Evolutionary conservation across 164 flowering plant genomes (phyloP).

Genomic region (Vitis rupestris): DNA sequence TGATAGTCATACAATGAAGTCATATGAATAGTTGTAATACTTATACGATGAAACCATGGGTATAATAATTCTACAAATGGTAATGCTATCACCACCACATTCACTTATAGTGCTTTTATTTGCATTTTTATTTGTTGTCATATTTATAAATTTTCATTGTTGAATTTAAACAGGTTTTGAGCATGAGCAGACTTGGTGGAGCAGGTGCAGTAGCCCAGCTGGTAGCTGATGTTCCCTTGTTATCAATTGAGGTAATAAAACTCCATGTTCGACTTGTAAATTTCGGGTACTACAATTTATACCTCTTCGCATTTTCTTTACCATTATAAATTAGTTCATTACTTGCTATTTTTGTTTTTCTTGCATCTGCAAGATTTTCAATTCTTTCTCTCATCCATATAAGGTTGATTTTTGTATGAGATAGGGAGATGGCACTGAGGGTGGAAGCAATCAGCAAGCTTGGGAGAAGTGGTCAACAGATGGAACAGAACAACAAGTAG

Average conservation of each 20-base stretch:
- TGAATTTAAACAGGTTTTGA: slow-evolving; percentile 36
- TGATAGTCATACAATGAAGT: too few species aligned
- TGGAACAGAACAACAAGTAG: slow-evolving; percentile 75
- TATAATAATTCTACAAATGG: too few species aligned
- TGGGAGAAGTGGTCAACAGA: slow-evolving; percentile 88
- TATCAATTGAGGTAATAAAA: slow-evolving; percentile 39
- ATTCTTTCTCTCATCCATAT: too few species aligned
- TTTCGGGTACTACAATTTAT: not conserved
- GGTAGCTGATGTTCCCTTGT: slow-evolving; percentile 47
- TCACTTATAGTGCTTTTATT: not conserved
- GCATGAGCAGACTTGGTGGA: slow-evolving; percentile 60
- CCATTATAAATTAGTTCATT: not conserved
- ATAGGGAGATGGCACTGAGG: slow-evolving; percentile 56
- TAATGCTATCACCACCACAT: too few species aligned
- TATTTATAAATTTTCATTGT: not conserved
- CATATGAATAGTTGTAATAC: too few species aligned
- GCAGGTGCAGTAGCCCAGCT: slow-evolving; percentile 61
- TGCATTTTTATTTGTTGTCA: not conserved
- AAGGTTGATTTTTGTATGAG: too few species aligned
- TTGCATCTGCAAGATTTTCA: not conserved
- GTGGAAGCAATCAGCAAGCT: slow-evolving; percentile 40
- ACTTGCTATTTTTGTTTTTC: not conserved
- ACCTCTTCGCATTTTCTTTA: not conserved
- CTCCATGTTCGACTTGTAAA: too few species aligned
- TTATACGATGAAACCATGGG: too few species aligned